Percentiles rank a stretch among this genome's conserved stretches.
Evolutionary conservation across 768 basidiomycete species (phyloP).

Genomic region (Suillus americanus): DNA sequence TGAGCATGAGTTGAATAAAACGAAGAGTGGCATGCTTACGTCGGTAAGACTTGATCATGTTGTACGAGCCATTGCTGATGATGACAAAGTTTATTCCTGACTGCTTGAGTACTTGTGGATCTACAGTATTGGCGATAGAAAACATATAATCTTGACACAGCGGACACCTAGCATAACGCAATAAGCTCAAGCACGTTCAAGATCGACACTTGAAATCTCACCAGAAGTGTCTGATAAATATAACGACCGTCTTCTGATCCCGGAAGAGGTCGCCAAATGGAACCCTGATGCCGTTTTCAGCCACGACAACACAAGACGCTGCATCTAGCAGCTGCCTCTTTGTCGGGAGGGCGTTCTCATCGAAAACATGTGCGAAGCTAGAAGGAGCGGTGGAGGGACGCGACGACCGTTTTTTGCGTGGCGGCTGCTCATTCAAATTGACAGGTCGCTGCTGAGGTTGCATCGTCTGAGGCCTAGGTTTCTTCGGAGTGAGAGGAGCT

Average conservation of each 20-base stretch:
- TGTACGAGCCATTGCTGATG: slow-evolving; percentile 76
- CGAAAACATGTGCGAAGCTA: slow-evolving; percentile 23
- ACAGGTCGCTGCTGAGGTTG: slow-evolving; percentile 15
- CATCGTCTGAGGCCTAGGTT: slow-evolving; percentile 22
- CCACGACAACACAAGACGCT: slow-evolving; percentile 60
- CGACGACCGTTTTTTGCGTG: slow-evolving; percentile 9
- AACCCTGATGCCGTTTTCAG: slow-evolving; percentile 64
- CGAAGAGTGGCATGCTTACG: slow-evolving; percentile 36
- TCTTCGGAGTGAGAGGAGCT: slow-evolving; percentile 11
- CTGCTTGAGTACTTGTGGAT: slow-evolving; percentile 45
- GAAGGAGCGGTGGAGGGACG: slow-evolving; percentile 20
- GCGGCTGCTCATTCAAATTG: not conserved
- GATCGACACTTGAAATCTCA: slow-evolving; percentile 22
- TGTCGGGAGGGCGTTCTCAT: slow-evolving; percentile 53
- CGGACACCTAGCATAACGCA: slow-evolving; percentile 54
- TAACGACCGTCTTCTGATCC: slow-evolving; percentile 60
- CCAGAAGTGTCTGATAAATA: slow-evolving; percentile 91
- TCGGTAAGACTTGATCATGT: slow-evolving; percentile 74
- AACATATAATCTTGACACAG: slow-evolving; percentile 87
- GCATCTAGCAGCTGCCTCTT: slow-evolving; percentile 58
- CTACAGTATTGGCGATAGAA: slow-evolving; percentile 52
- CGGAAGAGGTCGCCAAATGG: slow-evolving; percentile 69
- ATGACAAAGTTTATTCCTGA: slow-evolving; percentile 63
- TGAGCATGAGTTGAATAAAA: not conserved
- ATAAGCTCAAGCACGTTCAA: slow-evolving; percentile 2